Conservation (phyloP, 1,284 basidiomycete genomes). For the Moesziomyces sp. region DNA sequence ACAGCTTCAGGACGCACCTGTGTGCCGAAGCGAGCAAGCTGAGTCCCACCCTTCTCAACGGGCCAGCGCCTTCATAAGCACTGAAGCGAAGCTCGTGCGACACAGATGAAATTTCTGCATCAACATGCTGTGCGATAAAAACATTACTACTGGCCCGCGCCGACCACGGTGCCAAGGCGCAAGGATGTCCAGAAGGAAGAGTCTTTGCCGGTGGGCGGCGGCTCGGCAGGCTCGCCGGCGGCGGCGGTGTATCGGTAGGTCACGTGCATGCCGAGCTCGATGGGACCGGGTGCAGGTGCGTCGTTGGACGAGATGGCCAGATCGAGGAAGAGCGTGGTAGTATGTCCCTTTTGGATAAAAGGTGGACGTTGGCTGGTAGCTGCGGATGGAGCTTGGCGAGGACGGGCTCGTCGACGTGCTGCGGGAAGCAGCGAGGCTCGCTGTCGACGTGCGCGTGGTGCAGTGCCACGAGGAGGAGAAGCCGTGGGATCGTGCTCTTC, state of each 20-base stretch:
- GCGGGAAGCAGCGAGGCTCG: neutral
- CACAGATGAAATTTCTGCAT: too few relatives aligned
- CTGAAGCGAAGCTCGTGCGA: too few relatives aligned
- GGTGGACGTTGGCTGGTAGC: conserved; percentile 12
- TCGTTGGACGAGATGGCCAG: conserved; percentile 20
- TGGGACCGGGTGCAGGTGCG: conserved; percentile 10
- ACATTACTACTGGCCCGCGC: too few relatives aligned
- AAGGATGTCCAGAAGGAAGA: conserved; percentile 35
- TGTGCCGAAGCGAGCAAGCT: too few relatives aligned
- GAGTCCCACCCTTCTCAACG: too few relatives aligned
- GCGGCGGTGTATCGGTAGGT: conserved; percentile 39
- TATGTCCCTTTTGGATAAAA: conserved; percentile 37
- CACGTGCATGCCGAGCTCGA: conserved; percentile 50
- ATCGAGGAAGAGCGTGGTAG: conserved; percentile 35
- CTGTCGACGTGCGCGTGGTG: neutral
- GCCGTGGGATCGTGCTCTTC: conserved; percentile 4
- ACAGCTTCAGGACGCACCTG: too few relatives aligned
- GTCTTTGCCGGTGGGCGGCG: conserved; percentile 12
- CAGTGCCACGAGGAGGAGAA: neutral
- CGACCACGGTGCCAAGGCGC: conserved; percentile 19
- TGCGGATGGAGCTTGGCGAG: conserved; percentile 1
- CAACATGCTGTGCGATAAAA: too few relatives aligned
- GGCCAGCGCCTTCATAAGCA: too few relatives aligned
- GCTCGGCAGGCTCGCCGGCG: neutral
- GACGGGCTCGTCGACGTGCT: neutral